Base-by-base conservation (phyloP, 768 basidiomycete genomes). In the Candolleomyces aberdarensis region DNA sequence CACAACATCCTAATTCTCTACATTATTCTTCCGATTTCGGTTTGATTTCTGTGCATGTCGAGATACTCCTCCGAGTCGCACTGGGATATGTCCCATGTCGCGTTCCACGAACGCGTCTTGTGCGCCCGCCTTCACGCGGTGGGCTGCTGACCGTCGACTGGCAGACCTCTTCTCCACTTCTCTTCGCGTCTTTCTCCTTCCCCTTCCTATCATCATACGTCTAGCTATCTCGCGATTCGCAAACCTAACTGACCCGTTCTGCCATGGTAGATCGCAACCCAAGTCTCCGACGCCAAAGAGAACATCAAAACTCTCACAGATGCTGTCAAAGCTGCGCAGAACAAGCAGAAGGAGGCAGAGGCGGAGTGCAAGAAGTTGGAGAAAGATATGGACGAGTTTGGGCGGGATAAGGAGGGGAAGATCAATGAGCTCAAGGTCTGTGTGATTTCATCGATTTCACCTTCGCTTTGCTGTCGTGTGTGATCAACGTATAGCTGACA, bases 321-420 rank as follows among this genome's bases (percentile, higher is more conserved):
- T 19, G 83, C 85, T 1, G 75, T 91, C n/a, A 74, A 86, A 62
- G 75, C 76, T 0, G 87, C 93, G 5, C 85, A 87, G 70, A 80
- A 87, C 58, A 92, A 92, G 69, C 92, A 96, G 71, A 84, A 83
- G 68, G 80, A 75, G 7, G 92, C 94, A 0, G 78, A 87, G 53
- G 86, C 80, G 0, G 95, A 98, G 61, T 84, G 85, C 71, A 87
- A 87, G 76, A 92, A 89, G 68, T 85, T 98, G 22, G 94, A 98
- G 75, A 89, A 89, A 67, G 97, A 99, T 71, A 98, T 99, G 94
- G 85, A 85, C 58, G 97, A 98, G 77, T 98, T 99, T 80, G 96
- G 97, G 79, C 90, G 96, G 75, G 96, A 99, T 78, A 97, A 97
- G 72, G 97, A 98, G 55, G 94, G 94, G 51, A 98, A 98, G 76